A percentile compares a stretch with the other conserved stretches of the same genome.
Evolutionary conservation across 2,329 filamentous ascomycete species (phyloP).

Genomic region (Phialophora tarda): DNA sequence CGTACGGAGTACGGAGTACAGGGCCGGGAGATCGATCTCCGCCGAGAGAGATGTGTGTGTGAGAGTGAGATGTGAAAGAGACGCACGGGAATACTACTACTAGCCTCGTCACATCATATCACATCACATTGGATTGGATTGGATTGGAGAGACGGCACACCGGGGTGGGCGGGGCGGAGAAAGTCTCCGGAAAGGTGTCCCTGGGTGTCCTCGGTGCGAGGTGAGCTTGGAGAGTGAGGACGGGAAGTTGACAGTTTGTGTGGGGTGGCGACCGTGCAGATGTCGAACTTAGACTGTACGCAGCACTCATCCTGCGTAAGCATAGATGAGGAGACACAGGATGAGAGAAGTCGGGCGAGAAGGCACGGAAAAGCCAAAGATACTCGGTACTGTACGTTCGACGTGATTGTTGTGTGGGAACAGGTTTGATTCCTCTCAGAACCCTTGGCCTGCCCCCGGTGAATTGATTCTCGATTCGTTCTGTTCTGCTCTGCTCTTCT

Average conservation of each 20-base stretch:
- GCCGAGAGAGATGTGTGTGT: too few relatives aligned
- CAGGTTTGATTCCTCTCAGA: not conserved
- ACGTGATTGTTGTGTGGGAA: not conserved
- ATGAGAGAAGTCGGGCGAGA: not conserved
- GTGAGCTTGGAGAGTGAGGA: too few relatives aligned
- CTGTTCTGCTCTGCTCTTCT: constrained; percentile 2
- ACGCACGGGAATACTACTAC: too few relatives aligned
- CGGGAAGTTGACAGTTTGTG: not conserved
- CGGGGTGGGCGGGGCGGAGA: too few relatives aligned
- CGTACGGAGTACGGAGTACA: too few relatives aligned
- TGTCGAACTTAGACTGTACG: too few relatives aligned
- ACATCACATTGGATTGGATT: too few relatives aligned
- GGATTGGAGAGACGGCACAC: too few relatives aligned
- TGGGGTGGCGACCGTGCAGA: not conserved
- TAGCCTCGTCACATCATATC: too few relatives aligned
- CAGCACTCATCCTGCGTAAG: not conserved
- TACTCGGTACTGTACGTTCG: not conserved
- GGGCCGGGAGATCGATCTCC: too few relatives aligned
- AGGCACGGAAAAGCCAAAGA: not conserved
- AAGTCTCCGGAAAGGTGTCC: not conserved
- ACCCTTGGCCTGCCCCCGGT: not conserved
- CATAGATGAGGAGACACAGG: not conserved
- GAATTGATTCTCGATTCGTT: not conserved
- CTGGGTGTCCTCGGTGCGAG: too few relatives aligned
- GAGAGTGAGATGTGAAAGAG: too few relatives aligned